phyloP scores from a whole-genome alignment of 306 rosid genomes.

The Vicia villosa region DNA sequence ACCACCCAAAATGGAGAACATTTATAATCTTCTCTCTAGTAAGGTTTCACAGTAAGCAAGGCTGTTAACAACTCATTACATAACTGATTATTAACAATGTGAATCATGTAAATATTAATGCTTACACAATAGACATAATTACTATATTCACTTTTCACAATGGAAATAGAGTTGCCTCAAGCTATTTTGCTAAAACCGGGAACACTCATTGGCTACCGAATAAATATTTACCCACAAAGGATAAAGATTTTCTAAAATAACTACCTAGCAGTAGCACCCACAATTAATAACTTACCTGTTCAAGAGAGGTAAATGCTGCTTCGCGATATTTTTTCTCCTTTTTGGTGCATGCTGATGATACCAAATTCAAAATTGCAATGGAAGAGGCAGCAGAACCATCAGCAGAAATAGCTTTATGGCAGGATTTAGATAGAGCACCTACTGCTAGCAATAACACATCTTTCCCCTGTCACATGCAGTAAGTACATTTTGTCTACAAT shows the following conservation, averaged over 20 bases:
- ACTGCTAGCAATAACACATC: constrained; percentile 74
- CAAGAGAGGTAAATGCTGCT: constrained; percentile 84
- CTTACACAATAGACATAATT: background rate
- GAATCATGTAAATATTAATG: constrained; percentile 11
- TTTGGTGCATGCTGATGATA: constrained; percentile 78
- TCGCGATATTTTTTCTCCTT: constrained; percentile 83
- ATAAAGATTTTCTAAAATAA: constrained; percentile 19
- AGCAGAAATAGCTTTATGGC: constrained; percentile 68
- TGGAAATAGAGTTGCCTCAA: constrained; percentile 7
- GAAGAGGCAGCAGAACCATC: constrained; percentile 58
- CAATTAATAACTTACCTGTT: constrained; percentile 54
- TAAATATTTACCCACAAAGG: constrained; percentile 23
- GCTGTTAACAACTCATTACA: constrained; percentile 1
- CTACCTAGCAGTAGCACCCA: constrained; percentile 24
- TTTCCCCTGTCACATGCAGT: constrained; percentile 72
- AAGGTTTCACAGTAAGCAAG: constrained; percentile 18
- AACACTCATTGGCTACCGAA: constrained; percentile 9
- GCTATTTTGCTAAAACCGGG: constrained; percentile 9
- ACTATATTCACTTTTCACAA: constrained; percentile 12
- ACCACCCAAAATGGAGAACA: no score
- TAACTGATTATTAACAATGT: background rate
- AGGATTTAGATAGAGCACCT: constrained; percentile 76
- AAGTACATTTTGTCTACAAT: constrained; percentile 20
- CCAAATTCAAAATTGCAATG: constrained; percentile 64
- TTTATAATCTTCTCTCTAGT: constrained; percentile 1